phyloP scores from a whole-genome alignment of 345 rosid species.

The Citropsis articulata region DNA sequence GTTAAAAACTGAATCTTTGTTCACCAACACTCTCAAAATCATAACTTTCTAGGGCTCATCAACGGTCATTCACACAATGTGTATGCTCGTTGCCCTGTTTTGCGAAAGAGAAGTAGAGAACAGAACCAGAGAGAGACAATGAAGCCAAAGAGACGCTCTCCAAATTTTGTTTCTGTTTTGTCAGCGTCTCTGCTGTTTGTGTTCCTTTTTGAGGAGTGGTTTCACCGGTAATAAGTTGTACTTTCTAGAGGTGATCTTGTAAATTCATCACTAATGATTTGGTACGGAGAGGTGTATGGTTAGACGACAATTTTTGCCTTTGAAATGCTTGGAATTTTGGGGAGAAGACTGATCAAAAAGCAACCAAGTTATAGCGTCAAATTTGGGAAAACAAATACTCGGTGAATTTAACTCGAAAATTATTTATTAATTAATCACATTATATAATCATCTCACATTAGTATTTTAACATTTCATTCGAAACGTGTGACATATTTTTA shows the following conservation, averaged over 20 bases:
- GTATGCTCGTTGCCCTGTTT: neutral
- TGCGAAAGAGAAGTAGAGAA: too few species aligned
- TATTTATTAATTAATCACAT: too few species aligned
- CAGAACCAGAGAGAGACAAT: too few species aligned
- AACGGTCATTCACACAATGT: neutral
- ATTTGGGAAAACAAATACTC: neutral
- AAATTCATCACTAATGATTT: neutral
- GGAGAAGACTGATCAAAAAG: neutral
- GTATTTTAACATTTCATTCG: too few species aligned
- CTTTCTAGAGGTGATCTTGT: neutral
- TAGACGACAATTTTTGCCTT: neutral
- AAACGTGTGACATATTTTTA: too few species aligned
- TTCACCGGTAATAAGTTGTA: too few species aligned
- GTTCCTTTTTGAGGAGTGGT: too few species aligned
- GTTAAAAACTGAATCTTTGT: neutral
- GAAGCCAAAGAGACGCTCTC: too few species aligned
- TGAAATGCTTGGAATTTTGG: neutral
- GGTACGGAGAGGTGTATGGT: neutral
- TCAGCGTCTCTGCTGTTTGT: too few species aligned
- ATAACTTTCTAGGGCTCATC: neutral
- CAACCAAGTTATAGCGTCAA: neutral
- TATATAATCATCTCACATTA: too few species aligned
- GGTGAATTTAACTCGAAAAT: neutral
- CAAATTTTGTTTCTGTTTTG: too few species aligned
- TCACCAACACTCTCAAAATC: neutral